Evolutionary conservation across 164 flowering plant genomes (phyloP), one percentile per base, ranked within the genome.

Genomic region (Berberis vulgaris): DNA sequence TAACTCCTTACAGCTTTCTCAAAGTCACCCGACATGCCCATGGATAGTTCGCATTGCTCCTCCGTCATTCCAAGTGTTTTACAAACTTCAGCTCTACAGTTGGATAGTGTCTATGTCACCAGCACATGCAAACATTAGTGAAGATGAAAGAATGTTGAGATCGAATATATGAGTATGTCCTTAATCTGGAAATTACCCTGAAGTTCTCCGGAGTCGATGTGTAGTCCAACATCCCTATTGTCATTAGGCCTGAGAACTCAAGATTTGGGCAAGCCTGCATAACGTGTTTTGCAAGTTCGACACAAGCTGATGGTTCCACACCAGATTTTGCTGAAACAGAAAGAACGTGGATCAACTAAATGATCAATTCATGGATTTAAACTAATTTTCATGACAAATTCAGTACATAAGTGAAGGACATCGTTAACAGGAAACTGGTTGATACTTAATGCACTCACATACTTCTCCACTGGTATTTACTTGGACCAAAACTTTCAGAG

Each of bases 21-120:
- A 68, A 91, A 94, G 74, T 94, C 99, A 69, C 83, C 86, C 42
- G 99, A 88, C 99, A 94, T 94, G 71, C 99, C 99, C 99, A 94
- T 95, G 60, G 99, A 95, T 40, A 89, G 74, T 73, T 95, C 96
- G 65, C 96, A 95, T 52, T 82, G 86, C 46, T 81, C 83, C 74
- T 87, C 93, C 49, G 79, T 47, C 42, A 87, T 80, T 60, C 83
- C 94, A 70, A 95, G 87, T 7, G 83, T 90, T 67, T 80, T 83
- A 77, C 96, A 89, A 7, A 87, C 91, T 73, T 89, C 88, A 43
- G 54, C 71, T 81, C 94, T 84, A 69, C 97, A 95, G 63, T 83
- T 79, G 49, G 83, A 71, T 67, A 95, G 74, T 3, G 83, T 68
- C 99, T 89, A 75, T 66, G 57, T 64, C 62, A 45, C 58, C 54